phyloP scores from a whole-genome alignment of 495 filamentous ascomycete species.

The Oleoguttula mirabilis region DNA sequence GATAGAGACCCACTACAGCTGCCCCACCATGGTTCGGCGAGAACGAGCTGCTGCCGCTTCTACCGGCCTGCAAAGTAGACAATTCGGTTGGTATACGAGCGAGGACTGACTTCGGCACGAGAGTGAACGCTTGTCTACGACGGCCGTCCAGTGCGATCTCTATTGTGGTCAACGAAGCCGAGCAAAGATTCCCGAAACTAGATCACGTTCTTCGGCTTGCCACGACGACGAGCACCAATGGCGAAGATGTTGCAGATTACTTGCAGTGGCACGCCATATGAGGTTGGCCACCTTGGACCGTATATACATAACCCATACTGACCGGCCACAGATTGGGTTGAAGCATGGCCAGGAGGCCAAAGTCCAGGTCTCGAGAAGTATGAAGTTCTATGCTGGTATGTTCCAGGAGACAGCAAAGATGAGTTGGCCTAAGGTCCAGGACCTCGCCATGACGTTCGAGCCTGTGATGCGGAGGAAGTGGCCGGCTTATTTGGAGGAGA shows the following conservation, averaged over 20 bases:
- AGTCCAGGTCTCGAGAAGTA: constrained; percentile 34
- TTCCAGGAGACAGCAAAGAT: constrained; percentile 40
- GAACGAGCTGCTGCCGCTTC: no score
- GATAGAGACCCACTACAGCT: no score
- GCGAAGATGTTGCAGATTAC: constrained; percentile 19
- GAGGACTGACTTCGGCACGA: no score
- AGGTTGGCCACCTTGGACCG: constrained; percentile 17
- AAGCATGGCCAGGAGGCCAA: constrained; percentile 41
- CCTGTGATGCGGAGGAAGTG: constrained; percentile 30
- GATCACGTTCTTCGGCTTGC: no score
- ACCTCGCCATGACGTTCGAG: constrained; percentile 37
- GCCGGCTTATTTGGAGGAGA: constrained; percentile 41
- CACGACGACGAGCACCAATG: no score
- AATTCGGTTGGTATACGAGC: no score
- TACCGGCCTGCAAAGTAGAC: no score
- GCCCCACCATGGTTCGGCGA: no score
- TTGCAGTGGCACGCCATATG: constrained; percentile 25
- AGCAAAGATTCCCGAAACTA: no score
- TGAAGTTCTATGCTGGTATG: constrained; percentile 40
- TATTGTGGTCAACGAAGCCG: no score
- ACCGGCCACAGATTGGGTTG: constrained; percentile 36
- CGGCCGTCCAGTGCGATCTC: no score
- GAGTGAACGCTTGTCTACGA: no score
- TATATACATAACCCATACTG: not conserved
- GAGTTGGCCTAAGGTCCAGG: constrained; percentile 38